phyloP scores from a whole-genome alignment of 2,329 filamentous ascomycete genomes.

The Aspergillus sp. region DNA sequence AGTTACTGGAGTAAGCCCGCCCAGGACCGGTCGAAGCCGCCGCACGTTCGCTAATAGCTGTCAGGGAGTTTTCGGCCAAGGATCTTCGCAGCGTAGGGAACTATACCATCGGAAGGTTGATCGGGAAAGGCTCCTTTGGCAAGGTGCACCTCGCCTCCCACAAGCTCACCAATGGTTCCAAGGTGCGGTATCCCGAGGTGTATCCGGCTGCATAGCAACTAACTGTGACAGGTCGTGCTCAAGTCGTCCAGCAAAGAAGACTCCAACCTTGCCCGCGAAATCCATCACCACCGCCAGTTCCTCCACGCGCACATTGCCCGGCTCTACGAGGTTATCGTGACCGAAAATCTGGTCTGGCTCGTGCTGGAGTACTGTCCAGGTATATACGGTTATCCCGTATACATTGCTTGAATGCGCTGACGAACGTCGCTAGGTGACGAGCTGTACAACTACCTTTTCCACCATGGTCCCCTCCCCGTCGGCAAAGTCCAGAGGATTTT shows the following conservation, averaged over 20 bases:
- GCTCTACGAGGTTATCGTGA: slow-evolving; percentile 96
- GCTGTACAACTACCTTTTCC: slow-evolving; percentile 88
- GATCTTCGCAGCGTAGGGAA: slow-evolving; percentile 91
- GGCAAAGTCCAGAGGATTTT: slow-evolving; percentile 93
- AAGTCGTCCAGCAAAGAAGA: slow-evolving; percentile 97
- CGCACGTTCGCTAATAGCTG: slow-evolving; percentile 9
- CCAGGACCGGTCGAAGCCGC: not conserved
- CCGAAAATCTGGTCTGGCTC: slow-evolving; percentile 88
- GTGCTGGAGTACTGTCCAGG: slow-evolving; percentile 93
- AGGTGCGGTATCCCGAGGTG: slow-evolving; percentile 45
- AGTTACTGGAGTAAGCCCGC: slow-evolving; percentile 73
- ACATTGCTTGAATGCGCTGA: too few relatives aligned
- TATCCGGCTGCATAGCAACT: too few relatives aligned
- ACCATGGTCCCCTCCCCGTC: slow-evolving; percentile 72
- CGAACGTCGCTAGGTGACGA: slow-evolving; percentile 61
- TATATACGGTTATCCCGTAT: slow-evolving; percentile 39
- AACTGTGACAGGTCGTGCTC: slow-evolving; percentile 85
- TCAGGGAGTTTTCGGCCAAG: slow-evolving; percentile 83
- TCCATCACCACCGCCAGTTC: slow-evolving; percentile 97
- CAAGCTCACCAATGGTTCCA: slow-evolving; percentile 97
- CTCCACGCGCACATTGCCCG: slow-evolving; percentile 94
- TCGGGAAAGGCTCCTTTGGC: slow-evolving; percentile 96
- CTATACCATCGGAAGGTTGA: slow-evolving; percentile 81
- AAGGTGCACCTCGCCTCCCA: slow-evolving; percentile 95
- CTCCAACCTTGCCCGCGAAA: slow-evolving; percentile 89